Percentiles rank a stretch among this genome's conserved stretches.
phyloP scores from a whole-genome alignment of 2,329 filamentous ascomycete genomes.

The Gaeumannomyces sp. region DNA sequence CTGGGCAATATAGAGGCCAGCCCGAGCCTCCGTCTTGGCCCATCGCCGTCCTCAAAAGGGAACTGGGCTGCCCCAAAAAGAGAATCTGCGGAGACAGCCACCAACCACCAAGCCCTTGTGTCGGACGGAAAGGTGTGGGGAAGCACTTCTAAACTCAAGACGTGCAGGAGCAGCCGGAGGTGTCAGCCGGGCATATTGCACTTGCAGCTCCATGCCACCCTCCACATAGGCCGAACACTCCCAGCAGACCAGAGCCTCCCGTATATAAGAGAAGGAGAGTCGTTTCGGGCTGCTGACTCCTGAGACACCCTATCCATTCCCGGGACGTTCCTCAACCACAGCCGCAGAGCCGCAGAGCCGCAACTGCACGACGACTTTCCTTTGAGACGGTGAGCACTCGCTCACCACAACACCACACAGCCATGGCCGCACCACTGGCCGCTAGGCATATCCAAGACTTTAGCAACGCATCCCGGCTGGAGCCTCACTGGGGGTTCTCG shows the following conservation, averaged over 20 bases:
- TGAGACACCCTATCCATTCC: too few species aligned
- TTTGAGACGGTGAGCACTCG: neutral
- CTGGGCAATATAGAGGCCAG: neutral
- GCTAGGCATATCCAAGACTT: conserved; percentile 36
- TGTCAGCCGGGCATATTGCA: neutral
- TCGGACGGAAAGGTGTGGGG: neutral
- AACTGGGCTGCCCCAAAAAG: too few species aligned
- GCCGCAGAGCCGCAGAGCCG: conserved; percentile 7
- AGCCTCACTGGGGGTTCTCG: conserved; percentile 43
- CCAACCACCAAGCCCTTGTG: neutral
- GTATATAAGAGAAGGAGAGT: neutral
- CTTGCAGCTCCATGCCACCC: neutral
- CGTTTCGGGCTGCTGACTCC: neutral
- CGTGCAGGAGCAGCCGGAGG: neutral
- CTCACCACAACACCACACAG: neutral
- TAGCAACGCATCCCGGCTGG: conserved; percentile 26
- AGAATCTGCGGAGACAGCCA: too few species aligned
- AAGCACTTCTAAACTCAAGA: neutral
- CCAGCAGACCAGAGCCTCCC: neutral
- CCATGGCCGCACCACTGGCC: conserved; percentile 3
- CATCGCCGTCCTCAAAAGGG: too few species aligned
- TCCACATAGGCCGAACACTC: neutral
- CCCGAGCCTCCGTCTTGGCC: neutral
- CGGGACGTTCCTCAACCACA: neutral
- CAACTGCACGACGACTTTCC: neutral